Evolutionary conservation across 106 monocot genomes (phyloP), one percentile per base, ranked within the genome.

Genomic region (Triglochin maritima): DNA sequence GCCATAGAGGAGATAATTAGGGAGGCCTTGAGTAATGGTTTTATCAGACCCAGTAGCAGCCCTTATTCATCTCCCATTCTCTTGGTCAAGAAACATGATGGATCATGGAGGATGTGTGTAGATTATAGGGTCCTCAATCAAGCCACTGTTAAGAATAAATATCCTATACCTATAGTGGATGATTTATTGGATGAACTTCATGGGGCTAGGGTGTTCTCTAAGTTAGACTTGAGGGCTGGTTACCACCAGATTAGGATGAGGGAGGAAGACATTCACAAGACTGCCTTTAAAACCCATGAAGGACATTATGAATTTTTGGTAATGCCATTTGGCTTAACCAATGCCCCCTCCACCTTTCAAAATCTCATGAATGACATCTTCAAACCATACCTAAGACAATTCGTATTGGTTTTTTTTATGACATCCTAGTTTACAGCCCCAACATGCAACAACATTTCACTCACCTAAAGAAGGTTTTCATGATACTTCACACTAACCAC

Each of bases 291-390:
- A 52, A 53, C 67, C 3, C 67, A 55, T 41, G 14, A 54, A 2
- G 53, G 67, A 0, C 50, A 67, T 11, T 67, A 53, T 53, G 52
- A 67, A 9, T 67, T 51, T 0, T 0, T 67, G 2, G 12, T 67
- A 3, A 67, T 67, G 54, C 3, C 44, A 0, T 53, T 67, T n/a
- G 2, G 50, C 3, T 9, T 67, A 9, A 53, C 67, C 7, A 67
- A 67, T 12, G 3, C 44, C 12, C 54, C 54, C 43, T 67, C 50
- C 12, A 67, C 67, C 2, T 67, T 67, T 9, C 54, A 54, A 4
- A n/a, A 12, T 9, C n/a, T 67, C 5, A 67, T 67, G 67, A 67
- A 67, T 47, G 14, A 67, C 0, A 16, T 67, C 4, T 53, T 67
- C 0, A 17, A 47, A 29, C 8, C 4, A 0, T 9, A 53, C 10